Evolutionary conservation across 78 protist species (phyloP).

Genomic region (Tieghemostelium lacteum): DNA sequence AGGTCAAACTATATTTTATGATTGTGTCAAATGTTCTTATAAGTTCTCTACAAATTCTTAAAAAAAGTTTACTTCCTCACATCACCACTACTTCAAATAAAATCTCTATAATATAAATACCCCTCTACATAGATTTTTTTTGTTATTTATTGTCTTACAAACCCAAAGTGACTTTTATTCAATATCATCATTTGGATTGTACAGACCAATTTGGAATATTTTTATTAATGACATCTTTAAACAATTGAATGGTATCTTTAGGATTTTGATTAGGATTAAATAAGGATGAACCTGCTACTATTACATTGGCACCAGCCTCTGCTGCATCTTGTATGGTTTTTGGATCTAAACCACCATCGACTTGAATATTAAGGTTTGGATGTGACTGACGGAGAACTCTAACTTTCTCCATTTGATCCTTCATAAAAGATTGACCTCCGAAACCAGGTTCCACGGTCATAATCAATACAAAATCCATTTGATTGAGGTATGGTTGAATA

Average conservation of each 20-base stretch:
- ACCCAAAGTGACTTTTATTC: too few species aligned
- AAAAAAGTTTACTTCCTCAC: background rate
- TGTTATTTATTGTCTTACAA: too few species aligned
- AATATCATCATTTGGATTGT: too few species aligned
- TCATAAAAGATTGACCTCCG: slow-evolving; percentile 99
- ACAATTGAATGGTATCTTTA: slow-evolving; percentile 49
- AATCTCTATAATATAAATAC: background rate
- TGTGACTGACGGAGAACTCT: slow-evolving; percentile 63
- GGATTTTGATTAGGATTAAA: slow-evolving; percentile 68
- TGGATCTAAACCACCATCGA: slow-evolving; percentile 98
- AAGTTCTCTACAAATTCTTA: slow-evolving; percentile 57
- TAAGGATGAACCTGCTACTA: slow-evolving; percentile 96
- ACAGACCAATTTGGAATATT: slow-evolving; percentile 32
- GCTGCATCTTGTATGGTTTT: slow-evolving; percentile 92
- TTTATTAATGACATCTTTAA: slow-evolving; percentile 62
- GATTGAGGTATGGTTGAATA: slow-evolving; percentile 1
- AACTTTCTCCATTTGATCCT: slow-evolving; percentile 96
- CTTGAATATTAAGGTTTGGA: slow-evolving; percentile 96
- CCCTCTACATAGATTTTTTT: too few species aligned
- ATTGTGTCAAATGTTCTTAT: slow-evolving; percentile 86
- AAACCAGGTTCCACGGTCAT: slow-evolving; percentile 99
- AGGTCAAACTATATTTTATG: slow-evolving; percentile 94
- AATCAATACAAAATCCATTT: slow-evolving; percentile 93
- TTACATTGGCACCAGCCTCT: slow-evolving; percentile 97
- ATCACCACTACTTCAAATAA: background rate